Evolutionary conservation across 441 rosid genomes (phyloP).

Genomic region (Adansonia grandidieri): DNA sequence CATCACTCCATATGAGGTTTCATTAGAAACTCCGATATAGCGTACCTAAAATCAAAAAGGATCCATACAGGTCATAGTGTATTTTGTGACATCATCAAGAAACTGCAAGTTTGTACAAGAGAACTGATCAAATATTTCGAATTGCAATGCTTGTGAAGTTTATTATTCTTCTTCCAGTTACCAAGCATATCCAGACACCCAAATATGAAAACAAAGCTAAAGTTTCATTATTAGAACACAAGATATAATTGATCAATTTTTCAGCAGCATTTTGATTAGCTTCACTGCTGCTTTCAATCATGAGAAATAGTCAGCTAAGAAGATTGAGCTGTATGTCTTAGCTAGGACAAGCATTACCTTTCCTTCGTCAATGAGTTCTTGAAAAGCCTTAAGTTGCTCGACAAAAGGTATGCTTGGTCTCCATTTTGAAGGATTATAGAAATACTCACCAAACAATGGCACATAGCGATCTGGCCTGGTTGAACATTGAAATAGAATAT

Average conservation of each 20-base stretch:
- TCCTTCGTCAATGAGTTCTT: slow-evolving; percentile 82
- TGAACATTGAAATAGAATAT: slow-evolving; percentile 27
- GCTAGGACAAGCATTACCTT: slow-evolving; percentile 54
- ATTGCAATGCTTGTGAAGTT: neutral
- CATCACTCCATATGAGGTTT: slow-evolving; percentile 93
- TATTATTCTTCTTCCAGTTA: neutral
- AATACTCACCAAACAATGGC: slow-evolving; percentile 71
- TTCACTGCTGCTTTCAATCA: neutral
- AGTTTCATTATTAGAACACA: neutral
- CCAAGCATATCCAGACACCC: neutral
- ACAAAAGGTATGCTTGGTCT: slow-evolving; percentile 74
- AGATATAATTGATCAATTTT: neutral
- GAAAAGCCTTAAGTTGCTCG: slow-evolving; percentile 83
- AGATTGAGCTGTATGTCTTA: neutral
- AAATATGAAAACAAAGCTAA: neutral
- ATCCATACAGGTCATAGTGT: slow-evolving; percentile 24
- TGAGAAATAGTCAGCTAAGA: neutral
- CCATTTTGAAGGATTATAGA: slow-evolving; percentile 75
- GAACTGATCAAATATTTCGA: neutral
- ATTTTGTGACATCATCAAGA: neutral
- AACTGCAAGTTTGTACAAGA: neutral
- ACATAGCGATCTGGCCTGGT: slow-evolving; percentile 98
- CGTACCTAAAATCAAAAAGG: slow-evolving; percentile 59
- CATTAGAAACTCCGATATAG: slow-evolving; percentile 87
- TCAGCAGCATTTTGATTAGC: neutral